phyloP scores from a whole-genome alignment of 2,329 filamentous ascomycete species.

The Aspergillus pseudotamarii region DNA sequence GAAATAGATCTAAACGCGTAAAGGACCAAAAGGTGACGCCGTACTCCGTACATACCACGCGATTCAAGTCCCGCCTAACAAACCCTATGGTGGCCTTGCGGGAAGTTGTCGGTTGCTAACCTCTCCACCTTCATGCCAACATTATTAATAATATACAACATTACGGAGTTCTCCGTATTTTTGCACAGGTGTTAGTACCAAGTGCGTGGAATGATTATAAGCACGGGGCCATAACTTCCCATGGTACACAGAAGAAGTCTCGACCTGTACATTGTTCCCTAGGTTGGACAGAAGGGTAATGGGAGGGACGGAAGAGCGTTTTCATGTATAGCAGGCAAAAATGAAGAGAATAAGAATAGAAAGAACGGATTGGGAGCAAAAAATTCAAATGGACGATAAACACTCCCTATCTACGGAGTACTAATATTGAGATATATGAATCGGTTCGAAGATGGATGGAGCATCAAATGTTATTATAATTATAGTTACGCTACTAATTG shows the following conservation, averaged over 20 bases:
- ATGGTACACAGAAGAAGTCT: neutral
- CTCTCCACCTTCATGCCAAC: neutral
- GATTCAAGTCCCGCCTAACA: neutral
- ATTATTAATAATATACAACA: neutral
- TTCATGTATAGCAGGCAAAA: neutral
- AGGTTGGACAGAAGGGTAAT: neutral
- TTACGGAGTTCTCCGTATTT: neutral
- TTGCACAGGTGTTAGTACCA: neutral
- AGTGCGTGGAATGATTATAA: neutral
- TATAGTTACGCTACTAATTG: no score
- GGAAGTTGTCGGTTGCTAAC: neutral
- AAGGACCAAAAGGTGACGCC: neutral
- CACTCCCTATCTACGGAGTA: neutral
- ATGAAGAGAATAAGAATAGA: neutral
- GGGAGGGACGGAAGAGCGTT: neutral
- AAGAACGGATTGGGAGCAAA: neutral
- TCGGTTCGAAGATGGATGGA: neutral
- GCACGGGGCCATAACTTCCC: neutral
- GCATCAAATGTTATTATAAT: neutral
- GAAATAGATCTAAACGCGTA: neutral
- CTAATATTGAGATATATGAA: neutral
- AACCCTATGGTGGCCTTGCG: neutral
- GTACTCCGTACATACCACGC: neutral
- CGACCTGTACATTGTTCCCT: neutral
- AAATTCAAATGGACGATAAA: neutral